Evolutionary conservation across 345 rosid species (phyloP).

Genomic region (Syzygium jambos): DNA sequence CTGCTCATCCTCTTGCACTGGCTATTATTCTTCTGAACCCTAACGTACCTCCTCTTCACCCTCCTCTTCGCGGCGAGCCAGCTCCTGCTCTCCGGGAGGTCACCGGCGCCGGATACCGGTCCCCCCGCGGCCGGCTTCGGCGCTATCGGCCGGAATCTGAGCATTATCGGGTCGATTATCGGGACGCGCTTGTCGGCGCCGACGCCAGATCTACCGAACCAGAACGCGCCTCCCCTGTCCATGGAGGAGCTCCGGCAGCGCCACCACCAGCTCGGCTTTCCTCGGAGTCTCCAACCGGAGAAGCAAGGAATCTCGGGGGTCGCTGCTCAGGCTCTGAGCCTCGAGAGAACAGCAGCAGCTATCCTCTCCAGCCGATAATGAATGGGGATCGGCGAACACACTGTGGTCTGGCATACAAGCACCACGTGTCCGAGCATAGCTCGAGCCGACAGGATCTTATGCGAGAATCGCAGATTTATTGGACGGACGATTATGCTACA

Average conservation of each 20-base stretch:
- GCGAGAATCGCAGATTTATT: background rate
- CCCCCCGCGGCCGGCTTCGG: conserved; percentile 56
- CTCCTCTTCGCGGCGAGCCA: conserved; percentile 18
- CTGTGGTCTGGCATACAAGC: background rate
- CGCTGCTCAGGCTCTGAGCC: background rate
- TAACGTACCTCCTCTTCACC: conserved; percentile 65
- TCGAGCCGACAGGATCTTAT: background rate
- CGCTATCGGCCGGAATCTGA: conserved; percentile 81
- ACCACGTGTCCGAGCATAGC: background rate
- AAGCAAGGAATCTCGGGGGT: background rate
- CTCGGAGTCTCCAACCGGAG: background rate
- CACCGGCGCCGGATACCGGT: background rate
- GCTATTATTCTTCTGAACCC: conserved; percentile 36
- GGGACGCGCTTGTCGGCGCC: conserved; percentile 22
- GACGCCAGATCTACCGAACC: conserved; percentile 10
- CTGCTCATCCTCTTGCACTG: conserved; percentile 8
- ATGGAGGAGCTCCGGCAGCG: background rate
- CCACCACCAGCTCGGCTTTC: background rate
- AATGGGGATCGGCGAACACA: background rate
- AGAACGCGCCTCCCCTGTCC: conserved; percentile 17
- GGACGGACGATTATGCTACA: background rate
- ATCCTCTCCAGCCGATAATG: background rate
- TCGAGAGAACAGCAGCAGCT: background rate
- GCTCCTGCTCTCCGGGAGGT: conserved; percentile 7
- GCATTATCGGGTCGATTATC: conserved; percentile 50